Evolutionary conservation across 139 green algal species (phyloP), one percentile per base, ranked within the genome.

Genomic region (Microglena sp.): DNA sequence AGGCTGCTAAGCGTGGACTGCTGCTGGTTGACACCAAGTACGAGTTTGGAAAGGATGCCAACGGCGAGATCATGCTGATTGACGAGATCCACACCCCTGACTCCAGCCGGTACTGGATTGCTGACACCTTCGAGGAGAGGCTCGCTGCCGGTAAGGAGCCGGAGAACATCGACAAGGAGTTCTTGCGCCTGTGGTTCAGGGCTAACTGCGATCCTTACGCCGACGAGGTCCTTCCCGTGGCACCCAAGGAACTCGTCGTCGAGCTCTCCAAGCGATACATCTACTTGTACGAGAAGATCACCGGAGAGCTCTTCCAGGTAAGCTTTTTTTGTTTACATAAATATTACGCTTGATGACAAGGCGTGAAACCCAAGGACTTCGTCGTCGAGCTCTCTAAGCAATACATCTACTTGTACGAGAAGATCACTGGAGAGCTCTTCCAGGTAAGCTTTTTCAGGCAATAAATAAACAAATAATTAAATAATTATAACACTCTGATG

Each of bases 161-260:
- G 36, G 78, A 97, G 72, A 98, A 90, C 77, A 95, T 99, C 18
- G 94, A 99, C 81, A 99, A 99, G 81, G 94, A 99, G 79, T 99
- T 99, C 74, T 70, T 99, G 62, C 77, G 94, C 22, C 80, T 99
- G 22, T 99, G 94, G 94, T 99, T 98, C 75, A 58, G 82, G 0
- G 73, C 83, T 24, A 72, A 90, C 53, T 99, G 93, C 74, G 94
- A 98, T 72, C 92, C 94, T 2, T 99, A 98, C 77, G 87, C 90
- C 15, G 92, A 98, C 77, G 61, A 85, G 69, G 84, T 89, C n/a
- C 75, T 97, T 30, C 90, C 90, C n/a, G 84, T 89, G 56, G 90
- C 92, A 1, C 92, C 92, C 0, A 57, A 57, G 3, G 86, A 95
- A 60, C 81, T 98, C 30, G 84, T 96, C n/a, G 56, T 55, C 2